Base-by-base conservation (phyloP, 2,329 filamentous ascomycete species). In the Trichoderma arundinaceum region DNA sequence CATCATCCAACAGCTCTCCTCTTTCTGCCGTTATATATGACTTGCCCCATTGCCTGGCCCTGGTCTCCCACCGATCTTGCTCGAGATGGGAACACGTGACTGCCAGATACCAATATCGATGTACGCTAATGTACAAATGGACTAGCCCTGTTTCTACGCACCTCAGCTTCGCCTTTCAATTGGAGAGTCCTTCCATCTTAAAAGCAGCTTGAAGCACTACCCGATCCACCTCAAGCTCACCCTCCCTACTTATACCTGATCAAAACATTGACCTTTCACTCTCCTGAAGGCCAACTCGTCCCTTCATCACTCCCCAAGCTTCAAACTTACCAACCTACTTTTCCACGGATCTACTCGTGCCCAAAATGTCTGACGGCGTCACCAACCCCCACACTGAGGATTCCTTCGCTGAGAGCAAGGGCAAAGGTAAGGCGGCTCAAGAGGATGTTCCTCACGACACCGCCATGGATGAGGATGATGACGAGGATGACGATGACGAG, bases 371-470 rank as follows among this genome's bases (percentile, higher is more conserved):
- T 73, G 79, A 82, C 52, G 78, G 79, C 69, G 74, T 80, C 71
- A 82, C 81, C 68, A 76, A 81, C 75, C 79, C 83, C 64, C 74
- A 81, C 74, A 74, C 82, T 67, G 76, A 77, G 68, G 76, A 74
- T 70, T 72, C 75, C 72, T 74, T 77, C 68, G 76, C 84, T 68
- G 83, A 87, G 74, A 81, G 83, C 78, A 96, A 96, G 85, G 92
- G 92, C 80, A 97, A 97, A 85, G 92, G 92, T 82, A 97, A 97
- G 84, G 85, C 87, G 57, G 76, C 81, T 58, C 79, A 80, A 70
- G 79, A 85, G 68, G 76, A 79, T 59, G 77, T 78, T 62, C 77
- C 78, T 63, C 79, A 88, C 70, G 87, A 90, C 72, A 80, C 87
- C 74, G 84, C 84, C 75, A 91, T 92, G 86, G 90, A 90, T 51